These are phyloP conservation scores for Agrocybe pediades DNA, from an alignment of 768 basidiomycete species.

Conservation along the genomic window DNA sequence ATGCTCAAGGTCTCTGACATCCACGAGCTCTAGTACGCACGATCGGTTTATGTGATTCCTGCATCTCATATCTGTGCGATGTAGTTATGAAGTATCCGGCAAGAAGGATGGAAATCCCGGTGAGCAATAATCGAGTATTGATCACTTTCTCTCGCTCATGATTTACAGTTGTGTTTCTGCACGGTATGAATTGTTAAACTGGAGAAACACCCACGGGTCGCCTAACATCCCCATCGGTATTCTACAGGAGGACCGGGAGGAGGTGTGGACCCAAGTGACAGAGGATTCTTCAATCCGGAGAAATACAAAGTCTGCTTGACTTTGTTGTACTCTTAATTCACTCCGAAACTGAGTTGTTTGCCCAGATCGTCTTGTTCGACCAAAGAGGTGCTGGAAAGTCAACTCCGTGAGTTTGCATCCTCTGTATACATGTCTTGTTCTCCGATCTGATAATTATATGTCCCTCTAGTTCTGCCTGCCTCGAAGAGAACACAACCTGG, in stretches of 20 bases:
- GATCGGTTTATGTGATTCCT: neutral
- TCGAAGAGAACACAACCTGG: constrained; percentile 93
- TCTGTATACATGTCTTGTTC: neutral
- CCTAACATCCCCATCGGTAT: constrained; percentile 3
- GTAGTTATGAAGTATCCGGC: constrained; percentile 83
- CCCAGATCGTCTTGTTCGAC: constrained; percentile 83
- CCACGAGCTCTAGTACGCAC: constrained; percentile 71
- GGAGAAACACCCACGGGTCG: neutral
- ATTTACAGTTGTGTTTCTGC: constrained; percentile 71
- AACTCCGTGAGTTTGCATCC: constrained; percentile 57
- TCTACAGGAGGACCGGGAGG: constrained; percentile 77
- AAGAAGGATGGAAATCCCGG: constrained; percentile 78
- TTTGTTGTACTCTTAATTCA: neutral
- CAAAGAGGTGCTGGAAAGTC: constrained; percentile 90
- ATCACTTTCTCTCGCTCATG: neutral
- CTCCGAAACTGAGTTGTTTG: neutral
- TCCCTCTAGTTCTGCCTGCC: constrained; percentile 57
- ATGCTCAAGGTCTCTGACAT: constrained; percentile 71
- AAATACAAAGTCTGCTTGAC: constrained; percentile 75
- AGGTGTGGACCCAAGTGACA: constrained; percentile 66
- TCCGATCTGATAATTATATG: neutral
- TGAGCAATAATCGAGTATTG: constrained; percentile 23
- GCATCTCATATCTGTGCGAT: constrained; percentile 3
- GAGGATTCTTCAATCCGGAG: constrained; percentile 78
- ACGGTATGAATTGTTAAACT: constrained; percentile 46